Percentiles rank a stretch among this genome's conserved stretches.
Evolutionary conservation across 495 filamentous ascomycete genomes (phyloP).

Genomic region (Aspergillus hancockii): DNA sequence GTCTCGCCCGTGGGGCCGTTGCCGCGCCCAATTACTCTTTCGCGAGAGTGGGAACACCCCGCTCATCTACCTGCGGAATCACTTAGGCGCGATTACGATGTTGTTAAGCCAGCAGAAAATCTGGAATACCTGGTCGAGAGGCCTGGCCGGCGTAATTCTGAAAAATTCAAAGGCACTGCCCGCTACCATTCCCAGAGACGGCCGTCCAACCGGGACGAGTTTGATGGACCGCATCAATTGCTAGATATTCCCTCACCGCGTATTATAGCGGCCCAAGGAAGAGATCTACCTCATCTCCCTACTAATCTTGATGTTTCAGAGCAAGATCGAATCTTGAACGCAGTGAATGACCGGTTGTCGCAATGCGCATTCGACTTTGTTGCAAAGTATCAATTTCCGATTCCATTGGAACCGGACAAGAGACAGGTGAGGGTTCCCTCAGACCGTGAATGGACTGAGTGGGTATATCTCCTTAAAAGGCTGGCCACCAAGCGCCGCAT

Average conservation of each 20-base stretch:
- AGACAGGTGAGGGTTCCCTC: conserved; percentile 74
- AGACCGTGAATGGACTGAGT: conserved; percentile 89
- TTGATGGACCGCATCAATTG: conserved; percentile 82
- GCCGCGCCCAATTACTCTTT: conserved; percentile 30
- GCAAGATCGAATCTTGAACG: conserved; percentile 75
- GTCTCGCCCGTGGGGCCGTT: conserved; percentile 38
- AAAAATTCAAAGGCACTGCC: conserved; percentile 48
- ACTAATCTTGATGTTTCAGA: conserved; percentile 80
- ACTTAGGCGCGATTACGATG: conserved; percentile 35
- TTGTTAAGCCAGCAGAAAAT: conserved; percentile 34
- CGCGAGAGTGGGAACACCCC: conserved; percentile 41
- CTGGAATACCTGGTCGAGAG: conserved; percentile 45
- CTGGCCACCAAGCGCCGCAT: conserved; percentile 84
- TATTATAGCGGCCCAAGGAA: conserved; percentile 69
- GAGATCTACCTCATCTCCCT: conserved; percentile 77
- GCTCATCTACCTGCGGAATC: conserved; percentile 35
- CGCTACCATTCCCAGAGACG: conserved; percentile 66
- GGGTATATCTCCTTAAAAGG: conserved; percentile 85
- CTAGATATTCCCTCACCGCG: conserved; percentile 66
- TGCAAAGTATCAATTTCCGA: conserved; percentile 85
- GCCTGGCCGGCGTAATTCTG: conserved; percentile 36
- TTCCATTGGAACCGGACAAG: conserved; percentile 78
- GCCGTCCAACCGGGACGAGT: conserved; percentile 82
- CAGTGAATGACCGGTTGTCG: conserved; percentile 81
- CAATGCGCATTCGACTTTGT: conserved; percentile 88